A percentile compares a stretch with the other conserved stretches of the same genome.
phyloP scores from a whole-genome alignment of 2,329 filamentous ascomycete genomes.

The Nemania sp. region DNA sequence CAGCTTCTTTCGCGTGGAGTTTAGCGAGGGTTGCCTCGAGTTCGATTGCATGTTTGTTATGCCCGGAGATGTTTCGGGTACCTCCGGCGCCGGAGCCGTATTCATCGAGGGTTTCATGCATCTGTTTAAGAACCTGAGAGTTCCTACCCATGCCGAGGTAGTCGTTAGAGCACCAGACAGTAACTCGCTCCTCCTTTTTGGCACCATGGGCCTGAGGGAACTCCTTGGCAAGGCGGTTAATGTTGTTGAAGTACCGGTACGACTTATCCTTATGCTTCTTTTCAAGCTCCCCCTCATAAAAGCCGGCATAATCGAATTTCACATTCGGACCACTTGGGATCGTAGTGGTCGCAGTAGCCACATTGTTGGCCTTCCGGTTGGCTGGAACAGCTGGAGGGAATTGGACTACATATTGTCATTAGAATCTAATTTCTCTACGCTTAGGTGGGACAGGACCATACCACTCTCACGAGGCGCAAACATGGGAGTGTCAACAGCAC shows the following conservation, averaged over 20 bases:
- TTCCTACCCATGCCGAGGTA: slow-evolving; percentile 99
- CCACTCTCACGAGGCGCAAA: slow-evolving; percentile 63
- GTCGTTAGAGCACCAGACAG: slow-evolving; percentile 99
- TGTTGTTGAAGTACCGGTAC: slow-evolving; percentile 99
- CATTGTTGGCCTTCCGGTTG: slow-evolving; percentile 49
- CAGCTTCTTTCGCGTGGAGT: slow-evolving; percentile 90
- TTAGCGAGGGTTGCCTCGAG: slow-evolving; percentile 86
- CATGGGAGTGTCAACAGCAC: slow-evolving; percentile 74
- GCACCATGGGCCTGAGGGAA: slow-evolving; percentile 96
- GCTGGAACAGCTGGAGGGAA: slow-evolving; percentile 51
- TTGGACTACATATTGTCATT: slow-evolving; percentile 49
- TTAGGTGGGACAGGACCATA: slow-evolving; percentile 49
- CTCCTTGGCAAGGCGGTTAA: slow-evolving; percentile 96
- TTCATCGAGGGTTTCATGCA: slow-evolving; percentile 94
- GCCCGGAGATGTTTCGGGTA: slow-evolving; percentile 96
- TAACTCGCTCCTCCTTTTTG: slow-evolving; percentile 84
- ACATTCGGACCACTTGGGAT: slow-evolving; percentile 51
- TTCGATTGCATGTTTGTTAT: slow-evolving; percentile 92
- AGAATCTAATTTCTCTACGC: slow-evolving; percentile 26
- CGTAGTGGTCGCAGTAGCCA: slow-evolving; percentile 43
- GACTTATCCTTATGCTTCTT: slow-evolving; percentile 99
- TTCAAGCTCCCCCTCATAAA: slow-evolving; percentile 88
- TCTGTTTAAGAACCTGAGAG: slow-evolving; percentile 83
- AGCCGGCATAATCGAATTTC: slow-evolving; percentile 90
- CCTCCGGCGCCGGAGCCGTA: slow-evolving; percentile 96